Evolutionary conservation across 495 filamentous ascomycete species (phyloP).

Genomic region (Talaromyces liani): DNA sequence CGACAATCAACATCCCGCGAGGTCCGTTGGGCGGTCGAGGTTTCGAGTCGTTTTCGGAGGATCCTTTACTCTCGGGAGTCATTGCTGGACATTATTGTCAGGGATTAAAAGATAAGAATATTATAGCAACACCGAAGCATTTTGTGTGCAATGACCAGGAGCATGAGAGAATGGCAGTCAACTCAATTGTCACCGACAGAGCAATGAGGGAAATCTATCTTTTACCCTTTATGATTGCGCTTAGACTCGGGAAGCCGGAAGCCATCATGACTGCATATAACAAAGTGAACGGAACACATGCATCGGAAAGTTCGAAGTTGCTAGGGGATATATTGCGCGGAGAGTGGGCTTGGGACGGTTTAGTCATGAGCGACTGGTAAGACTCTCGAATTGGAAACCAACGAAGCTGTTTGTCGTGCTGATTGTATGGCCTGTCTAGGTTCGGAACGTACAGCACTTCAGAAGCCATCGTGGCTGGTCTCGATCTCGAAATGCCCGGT

Average conservation of each 20-base stretch:
- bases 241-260: slow-evolving; percentile 54
- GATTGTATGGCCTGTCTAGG: slow-evolving; percentile 12
- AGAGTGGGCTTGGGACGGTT: slow-evolving; percentile 64
- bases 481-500: slow-evolving; percentile 72
- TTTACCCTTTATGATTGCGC: slow-evolving; percentile 63
- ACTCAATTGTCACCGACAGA: slow-evolving; percentile 58
- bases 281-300: slow-evolving; percentile 62
- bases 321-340: slow-evolving; percentile 56
- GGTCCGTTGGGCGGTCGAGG: slow-evolving; percentile 68
- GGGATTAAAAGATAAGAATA: slow-evolving; percentile 62
- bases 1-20: slow-evolving; percentile 72
- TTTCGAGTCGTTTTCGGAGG: slow-evolving; percentile 76
- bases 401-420: neutral
- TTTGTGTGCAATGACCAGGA: slow-evolving; percentile 81
- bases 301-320: slow-evolving; percentile 55
- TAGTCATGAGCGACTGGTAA: slow-evolving; percentile 70
- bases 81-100: slow-evolving; percentile 58
- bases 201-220: slow-evolving; percentile 73
- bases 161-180: slow-evolving; percentile 59
- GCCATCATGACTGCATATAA: slow-evolving; percentile 75
- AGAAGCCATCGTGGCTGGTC: slow-evolving; percentile 56
- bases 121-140: slow-evolving; percentile 70
- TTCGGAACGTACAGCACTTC: slow-evolving; percentile 62
- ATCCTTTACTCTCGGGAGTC: slow-evolving; percentile 62
- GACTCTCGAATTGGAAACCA: slow-evolving; percentile 9